These are phyloP conservation scores for Candida tunisiensis DNA, from an alignment of 1,139 yeast genomes.

Conservation along the genomic window DNA sequence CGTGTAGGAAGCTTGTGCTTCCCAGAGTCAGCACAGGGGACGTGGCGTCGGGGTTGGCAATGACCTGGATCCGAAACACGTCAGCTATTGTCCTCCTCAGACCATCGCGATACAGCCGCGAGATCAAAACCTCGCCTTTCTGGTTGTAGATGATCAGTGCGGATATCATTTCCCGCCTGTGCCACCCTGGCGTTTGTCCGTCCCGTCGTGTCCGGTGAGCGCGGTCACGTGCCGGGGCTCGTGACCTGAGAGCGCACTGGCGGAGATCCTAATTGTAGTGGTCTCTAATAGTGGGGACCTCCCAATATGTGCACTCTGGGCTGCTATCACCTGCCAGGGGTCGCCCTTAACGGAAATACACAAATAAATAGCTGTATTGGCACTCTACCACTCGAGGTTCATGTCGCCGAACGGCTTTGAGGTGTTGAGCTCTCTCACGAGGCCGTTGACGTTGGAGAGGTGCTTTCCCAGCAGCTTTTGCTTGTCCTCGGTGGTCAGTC, in stretches of 20 bases:
- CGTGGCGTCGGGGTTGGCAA: slow-evolving; percentile 40
- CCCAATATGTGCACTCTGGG: too few species aligned
- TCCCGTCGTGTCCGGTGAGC: too few species aligned
- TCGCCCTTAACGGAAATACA: background rate
- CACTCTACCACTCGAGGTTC: slow-evolving; percentile 26
- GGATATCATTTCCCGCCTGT: background rate
- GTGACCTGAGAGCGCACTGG: too few species aligned
- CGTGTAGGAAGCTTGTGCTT: slow-evolving; percentile 78
- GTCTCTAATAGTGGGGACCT: too few species aligned
- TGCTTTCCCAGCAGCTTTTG: slow-evolving; percentile 32
- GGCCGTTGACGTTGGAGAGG: slow-evolving; percentile 28
- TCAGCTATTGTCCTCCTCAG: slow-evolving; percentile 64
- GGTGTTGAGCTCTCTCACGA: slow-evolving; percentile 26
- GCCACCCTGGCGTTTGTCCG: background rate
- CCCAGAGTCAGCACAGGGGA: slow-evolving; percentile 87
- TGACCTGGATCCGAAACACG: slow-evolving; percentile 80
- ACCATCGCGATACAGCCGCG: slow-evolving; percentile 57
- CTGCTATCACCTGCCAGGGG: too few species aligned
- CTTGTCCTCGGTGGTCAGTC: slow-evolving; percentile 34
- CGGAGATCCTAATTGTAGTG: too few species aligned
- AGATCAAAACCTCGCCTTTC: slow-evolving; percentile 26
- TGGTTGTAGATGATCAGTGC: background rate
- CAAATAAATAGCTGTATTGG: background rate
- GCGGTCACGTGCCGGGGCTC: too few species aligned
- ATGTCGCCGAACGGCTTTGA: slow-evolving; percentile 33